phyloP scores from a whole-genome alignment of 2,329 filamentous ascomycete species.

The Shiraia bambusicola region DNA sequence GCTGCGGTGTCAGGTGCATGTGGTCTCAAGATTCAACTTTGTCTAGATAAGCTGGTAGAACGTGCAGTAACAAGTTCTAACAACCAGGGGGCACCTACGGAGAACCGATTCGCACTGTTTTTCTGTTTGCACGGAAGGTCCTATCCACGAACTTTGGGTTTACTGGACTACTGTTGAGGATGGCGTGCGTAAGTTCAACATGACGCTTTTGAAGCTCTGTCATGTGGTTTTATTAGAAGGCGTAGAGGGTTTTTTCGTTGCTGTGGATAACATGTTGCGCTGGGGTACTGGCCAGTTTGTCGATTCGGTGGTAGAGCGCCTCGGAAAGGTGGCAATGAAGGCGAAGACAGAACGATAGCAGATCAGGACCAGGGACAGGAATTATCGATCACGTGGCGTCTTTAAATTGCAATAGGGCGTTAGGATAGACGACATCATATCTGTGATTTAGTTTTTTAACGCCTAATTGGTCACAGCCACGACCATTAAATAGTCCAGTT shows the following conservation, averaged over 20 bases:
- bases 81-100: conserved; percentile 1
- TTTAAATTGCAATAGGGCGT: no score
- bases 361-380: no score
- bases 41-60: conserved; percentile 7
- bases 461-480: no score
- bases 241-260: conserved; percentile 7
- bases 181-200: conserved; percentile 9
- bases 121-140: conserved; percentile 26
- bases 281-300: conserved; percentile 5
- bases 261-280: conserved; percentile 3
- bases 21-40: conserved; percentile 11
- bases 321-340: conserved; percentile 3
- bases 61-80: conserved; percentile 2
- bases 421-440: no score
- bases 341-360: no score
- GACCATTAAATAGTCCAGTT: no score
- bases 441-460: no score
- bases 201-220: conserved; percentile 5
- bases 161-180: conserved; percentile 15
- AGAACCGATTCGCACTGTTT: conserved; percentile 12
- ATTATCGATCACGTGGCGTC: no score
- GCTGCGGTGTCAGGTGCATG: conserved; percentile 14
- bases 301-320: conserved; percentile 3
- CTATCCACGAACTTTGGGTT: conserved; percentile 23
- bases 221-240: conserved; percentile 2